Evolutionary conservation across 495 filamentous ascomycete species (phyloP), one percentile per base, ranked within the genome.

Genomic region (Annulohypoxylon stygium): DNA sequence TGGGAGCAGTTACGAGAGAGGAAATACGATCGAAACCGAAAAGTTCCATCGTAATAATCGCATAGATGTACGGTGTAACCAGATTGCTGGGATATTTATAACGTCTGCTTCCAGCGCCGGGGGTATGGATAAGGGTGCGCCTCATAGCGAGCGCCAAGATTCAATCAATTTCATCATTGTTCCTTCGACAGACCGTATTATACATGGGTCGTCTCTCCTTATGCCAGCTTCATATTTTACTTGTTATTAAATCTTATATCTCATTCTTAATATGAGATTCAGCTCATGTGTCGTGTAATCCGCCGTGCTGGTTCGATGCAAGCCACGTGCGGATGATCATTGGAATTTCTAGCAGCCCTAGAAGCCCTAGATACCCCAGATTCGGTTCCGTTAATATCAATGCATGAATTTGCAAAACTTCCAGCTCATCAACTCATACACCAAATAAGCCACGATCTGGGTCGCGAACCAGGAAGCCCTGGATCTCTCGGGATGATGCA

Each of bases 261-360:
- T 30, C 16, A 6, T 9, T 48, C 37, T 14, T 65, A 25, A 65
- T 55, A n/a, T 45, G 53, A 43, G 62, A 63, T 70, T 48, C 59
- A 59, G 63, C 62, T 70, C 20, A 53, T 50, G 58, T 50, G 20
- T 59, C 60, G 61, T 68, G 67, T 25, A 71, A 68, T 68, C 72
- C 72, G 47, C 18, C 18, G 72, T 12, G 37, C 59, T 67, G 72
- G 72, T 47, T 67, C 63, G 30, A 65, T 67, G 67, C 60, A 75
- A 75, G 72, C 72, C 72, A 75, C 64, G 67, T 71, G 67, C 51
- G 23, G 67, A 51, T 50, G 72, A 75, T 75, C 67, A 53, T 7
- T 61, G 25, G 20, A 47, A 64, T 63, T 58, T 45, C 61, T 62
- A 57, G 65, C 16, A 61, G 41, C 50, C 30, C 30, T 43, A 43